A percentile compares a stretch with the other conserved stretches of the same genome.
Conservation (phyloP, 331 rosid genomes). For the Cucumis variabilis region DNA sequence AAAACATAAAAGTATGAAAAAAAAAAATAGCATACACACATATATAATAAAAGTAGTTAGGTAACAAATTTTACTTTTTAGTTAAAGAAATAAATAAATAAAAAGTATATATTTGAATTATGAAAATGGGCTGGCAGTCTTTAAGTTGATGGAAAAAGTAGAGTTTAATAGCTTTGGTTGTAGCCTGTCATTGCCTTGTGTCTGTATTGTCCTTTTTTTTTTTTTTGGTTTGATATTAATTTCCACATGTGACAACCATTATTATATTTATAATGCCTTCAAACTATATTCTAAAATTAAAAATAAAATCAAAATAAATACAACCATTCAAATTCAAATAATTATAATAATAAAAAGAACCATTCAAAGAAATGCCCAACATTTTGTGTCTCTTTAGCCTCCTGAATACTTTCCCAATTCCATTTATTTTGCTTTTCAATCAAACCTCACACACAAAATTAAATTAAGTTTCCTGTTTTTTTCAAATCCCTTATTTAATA, state of each 20-base stretch:
- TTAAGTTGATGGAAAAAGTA: background rate
- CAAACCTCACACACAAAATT: background rate
- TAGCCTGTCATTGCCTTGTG: conserved; percentile 7
- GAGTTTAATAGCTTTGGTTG: background rate
- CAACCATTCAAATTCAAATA: background rate
- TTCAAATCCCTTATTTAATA: background rate
- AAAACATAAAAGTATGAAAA: too few relatives aligned
- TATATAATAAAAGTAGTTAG: background rate
- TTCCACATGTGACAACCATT: conserved; percentile 7
- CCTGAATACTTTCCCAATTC: background rate
- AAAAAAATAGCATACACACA: too few relatives aligned
- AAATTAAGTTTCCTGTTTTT: background rate
- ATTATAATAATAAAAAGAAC: background rate
- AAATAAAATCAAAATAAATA: background rate
- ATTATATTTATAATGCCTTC: background rate
- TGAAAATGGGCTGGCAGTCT: background rate
- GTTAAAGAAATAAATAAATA: background rate
- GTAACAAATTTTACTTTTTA: background rate
- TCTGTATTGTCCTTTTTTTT: background rate
- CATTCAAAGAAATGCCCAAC: background rate
- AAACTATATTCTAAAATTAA: background rate
- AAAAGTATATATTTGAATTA: background rate
- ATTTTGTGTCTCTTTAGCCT: background rate
- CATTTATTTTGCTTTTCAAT: background rate
- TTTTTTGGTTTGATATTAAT: background rate